A percentile compares a stretch with the other conserved stretches of the same genome.
These are phyloP conservation scores for Exophiala lecanii-corni DNA, from an alignment of 2,329 filamentous ascomycete genomes.

Conservation along the genomic window DNA sequence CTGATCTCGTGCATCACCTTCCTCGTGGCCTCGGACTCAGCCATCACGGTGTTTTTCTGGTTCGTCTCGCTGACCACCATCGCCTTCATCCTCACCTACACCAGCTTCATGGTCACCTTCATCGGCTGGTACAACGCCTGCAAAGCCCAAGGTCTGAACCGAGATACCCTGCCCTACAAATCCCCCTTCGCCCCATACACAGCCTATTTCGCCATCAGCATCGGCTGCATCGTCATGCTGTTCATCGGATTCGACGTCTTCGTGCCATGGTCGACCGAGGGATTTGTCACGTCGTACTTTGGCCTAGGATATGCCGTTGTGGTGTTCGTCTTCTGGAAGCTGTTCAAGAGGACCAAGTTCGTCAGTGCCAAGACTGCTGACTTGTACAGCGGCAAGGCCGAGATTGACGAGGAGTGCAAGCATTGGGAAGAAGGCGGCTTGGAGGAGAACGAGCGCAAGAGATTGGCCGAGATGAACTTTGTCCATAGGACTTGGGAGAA, in stretches of 20 bases:
- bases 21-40: constrained; percentile 59
- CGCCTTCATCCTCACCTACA: constrained; percentile 56
- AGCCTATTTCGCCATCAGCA: constrained; percentile 57
- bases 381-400: constrained; percentile 31
- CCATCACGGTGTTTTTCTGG: constrained; percentile 65
- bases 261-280: constrained; percentile 39
- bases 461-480: constrained; percentile 31
- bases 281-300: constrained; percentile 51
- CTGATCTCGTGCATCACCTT: constrained; percentile 66
- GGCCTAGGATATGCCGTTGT: constrained; percentile 40
- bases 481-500: constrained; percentile 30
- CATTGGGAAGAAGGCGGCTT: constrained; percentile 33
- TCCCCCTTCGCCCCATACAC: constrained; percentile 64
- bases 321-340: constrained; percentile 38
- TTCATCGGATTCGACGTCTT: constrained; percentile 58
- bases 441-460: constrained; percentile 28
- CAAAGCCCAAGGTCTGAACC: constrained; percentile 62
- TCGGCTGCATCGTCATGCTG: constrained; percentile 55
- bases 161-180: constrained; percentile 64
- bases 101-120: constrained; percentile 64
- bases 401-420: constrained; percentile 33
- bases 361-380: constrained; percentile 29
- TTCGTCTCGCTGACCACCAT: constrained; percentile 56
- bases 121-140: constrained; percentile 67
- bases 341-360: constrained; percentile 30